A percentile compares a stretch with the other conserved stretches of the same genome.
Conservation (phyloP, 305 asterid genomes). For the Fraxinus xanthoxyloides region DNA sequence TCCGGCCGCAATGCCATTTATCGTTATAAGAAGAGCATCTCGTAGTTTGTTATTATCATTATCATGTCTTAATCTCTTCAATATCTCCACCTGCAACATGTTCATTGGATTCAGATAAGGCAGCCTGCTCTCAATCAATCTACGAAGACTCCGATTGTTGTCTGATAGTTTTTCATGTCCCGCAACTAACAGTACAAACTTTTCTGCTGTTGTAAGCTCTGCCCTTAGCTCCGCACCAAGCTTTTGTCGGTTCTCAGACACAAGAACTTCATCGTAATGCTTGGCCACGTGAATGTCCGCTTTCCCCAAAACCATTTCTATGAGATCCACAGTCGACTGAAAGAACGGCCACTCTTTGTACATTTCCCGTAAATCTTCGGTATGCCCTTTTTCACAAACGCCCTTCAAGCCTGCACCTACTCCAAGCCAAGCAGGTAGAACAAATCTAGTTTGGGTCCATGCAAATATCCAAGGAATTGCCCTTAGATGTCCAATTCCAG, state of each 20-base stretch:
- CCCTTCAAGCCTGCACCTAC: constrained; percentile 88
- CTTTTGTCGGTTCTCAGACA: constrained; percentile 57
- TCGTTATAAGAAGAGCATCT: constrained; percentile 82
- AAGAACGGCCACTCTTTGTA: constrained; percentile 94
- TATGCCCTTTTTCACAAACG: constrained; percentile 69
- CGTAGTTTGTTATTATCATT: constrained; percentile 69
- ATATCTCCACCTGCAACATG: constrained; percentile 92
- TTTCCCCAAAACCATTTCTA: constrained; percentile 93
- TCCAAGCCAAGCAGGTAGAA: constrained; percentile 97
- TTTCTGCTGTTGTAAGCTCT: constrained; percentile 73
- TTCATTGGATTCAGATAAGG: constrained; percentile 90
- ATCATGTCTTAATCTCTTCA: constrained; percentile 75
- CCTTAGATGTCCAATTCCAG: constrained; percentile 74
- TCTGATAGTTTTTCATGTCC: constrained; percentile 82
- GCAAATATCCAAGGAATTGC: constrained; percentile 98
- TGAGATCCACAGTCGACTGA: constrained; percentile 81
- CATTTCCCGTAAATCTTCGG: constrained; percentile 81
- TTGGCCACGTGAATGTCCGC: constrained; percentile 79
- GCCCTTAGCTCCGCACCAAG: constrained; percentile 75
- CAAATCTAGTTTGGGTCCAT: constrained; percentile 94
- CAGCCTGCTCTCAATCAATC: constrained; percentile 89
- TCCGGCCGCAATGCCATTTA: constrained; percentile 97
- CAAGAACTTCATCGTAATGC: constrained; percentile 87
- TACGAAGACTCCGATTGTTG: constrained; percentile 65
- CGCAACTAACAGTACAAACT: constrained; percentile 62